Percentiles rank a stretch among this genome's conserved stretches.
phyloP scores from a whole-genome alignment of 768 basidiomycete genomes.

The Auriscalpium microsporum region DNA sequence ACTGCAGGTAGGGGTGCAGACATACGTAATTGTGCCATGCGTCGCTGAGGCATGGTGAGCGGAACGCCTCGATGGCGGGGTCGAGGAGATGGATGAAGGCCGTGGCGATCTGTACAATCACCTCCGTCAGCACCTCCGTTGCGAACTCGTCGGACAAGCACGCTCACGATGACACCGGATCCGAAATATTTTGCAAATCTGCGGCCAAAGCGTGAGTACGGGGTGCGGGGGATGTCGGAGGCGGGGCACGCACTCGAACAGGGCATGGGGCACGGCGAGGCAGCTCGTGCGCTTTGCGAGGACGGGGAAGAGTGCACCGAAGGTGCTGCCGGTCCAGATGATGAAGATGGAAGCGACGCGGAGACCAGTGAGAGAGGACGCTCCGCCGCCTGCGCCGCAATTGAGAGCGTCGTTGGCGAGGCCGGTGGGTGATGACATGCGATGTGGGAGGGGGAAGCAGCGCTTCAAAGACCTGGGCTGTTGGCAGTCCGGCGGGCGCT shows the following conservation, averaged over 20 bases:
- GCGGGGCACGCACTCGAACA: conserved; percentile 55
- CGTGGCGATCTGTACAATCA: conserved; percentile 61
- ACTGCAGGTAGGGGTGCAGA: conserved; percentile 6
- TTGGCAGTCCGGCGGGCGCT: too few relatives aligned
- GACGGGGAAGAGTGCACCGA: conserved; percentile 67
- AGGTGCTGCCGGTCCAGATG: conserved; percentile 49
- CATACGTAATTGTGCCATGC: conserved; percentile 73
- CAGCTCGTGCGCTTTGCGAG: conserved; percentile 43
- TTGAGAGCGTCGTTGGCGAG: conserved; percentile 1
- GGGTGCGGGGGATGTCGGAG: background rate
- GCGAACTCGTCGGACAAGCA: background rate
- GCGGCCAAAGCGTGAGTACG: background rate
- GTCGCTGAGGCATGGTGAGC: conserved; percentile 56
- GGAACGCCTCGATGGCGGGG: conserved; percentile 66
- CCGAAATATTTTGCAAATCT: conserved; percentile 13
- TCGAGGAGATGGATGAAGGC: conserved; percentile 79
- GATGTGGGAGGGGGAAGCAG: background rate
- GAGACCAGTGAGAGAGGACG: conserved; percentile 38
- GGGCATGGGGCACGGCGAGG: conserved; percentile 46
- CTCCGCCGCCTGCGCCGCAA: conserved; percentile 49
- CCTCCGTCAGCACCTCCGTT: background rate
- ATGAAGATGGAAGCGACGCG: conserved; percentile 72
- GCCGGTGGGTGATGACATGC: background rate
- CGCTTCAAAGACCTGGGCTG: too few relatives aligned
- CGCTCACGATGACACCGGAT: conserved; percentile 9